Conservation (phyloP, 257 asterid species). For the Petunia secreta region DNA sequence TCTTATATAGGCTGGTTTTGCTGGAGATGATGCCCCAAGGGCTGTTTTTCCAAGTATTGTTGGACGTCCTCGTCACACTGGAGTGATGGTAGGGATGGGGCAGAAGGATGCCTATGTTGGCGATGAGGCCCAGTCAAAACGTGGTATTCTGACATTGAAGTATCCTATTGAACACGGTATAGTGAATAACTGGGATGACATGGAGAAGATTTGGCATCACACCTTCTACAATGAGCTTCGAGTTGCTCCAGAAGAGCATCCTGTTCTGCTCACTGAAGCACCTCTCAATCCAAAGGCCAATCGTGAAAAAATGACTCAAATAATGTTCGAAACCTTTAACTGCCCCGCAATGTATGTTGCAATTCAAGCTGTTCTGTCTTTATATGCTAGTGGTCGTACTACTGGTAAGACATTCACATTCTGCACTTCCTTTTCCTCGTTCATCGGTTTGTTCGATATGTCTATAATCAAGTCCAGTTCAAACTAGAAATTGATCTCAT, state of each 20-base stretch:
- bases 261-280: conserved; percentile 17
- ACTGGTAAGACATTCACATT: conserved; percentile 21
- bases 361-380: conserved; percentile 26
- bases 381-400: conserved; percentile 26
- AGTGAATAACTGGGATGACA: conserved; percentile 27
- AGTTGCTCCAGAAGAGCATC: conserved; percentile 29
- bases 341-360: conserved; percentile 29
- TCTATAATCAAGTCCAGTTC: not conserved
- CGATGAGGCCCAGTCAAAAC: conserved; percentile 22
- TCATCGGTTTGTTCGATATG: not conserved
- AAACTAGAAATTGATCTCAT: not conserved
- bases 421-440: not conserved
- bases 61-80: conserved; percentile 28
- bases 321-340: conserved; percentile 25
- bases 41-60: conserved; percentile 20
- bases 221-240: conserved; percentile 27
- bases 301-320: conserved; percentile 28
- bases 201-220: conserved; percentile 30
- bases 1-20: conserved; percentile 23
- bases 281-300: conserved; percentile 26
- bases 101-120: conserved; percentile 28
- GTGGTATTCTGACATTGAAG: conserved; percentile 25
- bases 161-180: conserved; percentile 26
- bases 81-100: conserved; percentile 25
- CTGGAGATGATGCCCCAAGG: conserved; percentile 27